phyloP scores from a whole-genome alignment of 2,329 filamentous ascomycete species.

The Hymenoscyphus scutula region DNA sequence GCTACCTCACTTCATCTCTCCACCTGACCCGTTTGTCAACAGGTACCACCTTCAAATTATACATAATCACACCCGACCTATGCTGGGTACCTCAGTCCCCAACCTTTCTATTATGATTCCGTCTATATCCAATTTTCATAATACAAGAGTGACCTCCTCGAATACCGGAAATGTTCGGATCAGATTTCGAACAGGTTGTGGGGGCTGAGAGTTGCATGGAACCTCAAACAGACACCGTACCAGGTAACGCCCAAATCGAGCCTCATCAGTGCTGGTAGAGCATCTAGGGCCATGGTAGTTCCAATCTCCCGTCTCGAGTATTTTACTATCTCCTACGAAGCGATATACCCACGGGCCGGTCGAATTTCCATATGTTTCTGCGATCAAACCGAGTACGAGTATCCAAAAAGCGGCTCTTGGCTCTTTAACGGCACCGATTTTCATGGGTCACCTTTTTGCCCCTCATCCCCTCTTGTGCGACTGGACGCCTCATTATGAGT shows the following conservation, averaged over 20 bases:
- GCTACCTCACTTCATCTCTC: too few relatives aligned
- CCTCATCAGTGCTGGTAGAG: too few relatives aligned
- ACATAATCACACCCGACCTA: too few relatives aligned
- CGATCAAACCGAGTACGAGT: not conserved
- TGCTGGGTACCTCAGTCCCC: not conserved
- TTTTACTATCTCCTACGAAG: not conserved
- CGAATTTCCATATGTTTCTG: not conserved
- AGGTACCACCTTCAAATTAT: too few relatives aligned
- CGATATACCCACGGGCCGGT: not conserved
- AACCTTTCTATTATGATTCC: not conserved
- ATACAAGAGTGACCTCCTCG: not conserved
- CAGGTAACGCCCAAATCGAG: not conserved
- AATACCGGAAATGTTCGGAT: not conserved
- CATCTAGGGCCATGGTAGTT: too few relatives aligned
- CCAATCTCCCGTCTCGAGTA: too few relatives aligned
- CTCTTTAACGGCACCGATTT: not conserved
- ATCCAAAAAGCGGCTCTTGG: not conserved
- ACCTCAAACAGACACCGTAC: not conserved
- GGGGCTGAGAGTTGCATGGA: not conserved
- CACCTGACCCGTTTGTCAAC: too few relatives aligned
- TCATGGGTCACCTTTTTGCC: not conserved
- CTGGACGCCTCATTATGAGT: not conserved
- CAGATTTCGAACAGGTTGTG: not conserved
- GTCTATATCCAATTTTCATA: not conserved
- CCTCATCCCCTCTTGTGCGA: slow-evolving; percentile 1